A percentile compares a stretch with the other conserved stretches of the same genome.
Evolutionary conservation across 371 early-diverging fungal species (phyloP).

Genomic region (Funneliformis caledonium): DNA sequence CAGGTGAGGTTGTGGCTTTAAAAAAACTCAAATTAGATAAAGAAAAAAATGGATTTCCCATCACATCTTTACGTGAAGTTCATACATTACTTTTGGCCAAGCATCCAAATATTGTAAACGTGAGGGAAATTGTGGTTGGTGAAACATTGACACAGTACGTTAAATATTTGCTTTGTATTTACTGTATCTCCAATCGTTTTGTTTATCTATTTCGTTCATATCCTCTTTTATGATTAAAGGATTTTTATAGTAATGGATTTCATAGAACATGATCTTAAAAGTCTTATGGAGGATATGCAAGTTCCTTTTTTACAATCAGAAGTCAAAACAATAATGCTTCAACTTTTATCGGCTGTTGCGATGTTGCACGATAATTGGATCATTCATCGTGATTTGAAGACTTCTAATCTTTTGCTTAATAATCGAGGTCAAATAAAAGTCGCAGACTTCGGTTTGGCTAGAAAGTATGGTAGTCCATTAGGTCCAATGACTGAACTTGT

Average conservation of each 20-base stretch:
- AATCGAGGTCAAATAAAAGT: constrained; percentile 84
- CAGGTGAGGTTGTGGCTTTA: constrained; percentile 95
- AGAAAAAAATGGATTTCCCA: constrained; percentile 95
- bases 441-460: constrained; percentile 87
- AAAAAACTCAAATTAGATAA: constrained; percentile 97
- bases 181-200: constrained; percentile 21
- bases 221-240: constrained; percentile 54
- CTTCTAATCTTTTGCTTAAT: constrained; percentile 91
- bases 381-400: constrained; percentile 97
- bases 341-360: constrained; percentile 83
- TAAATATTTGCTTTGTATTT: neutral
- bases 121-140: constrained; percentile 90
- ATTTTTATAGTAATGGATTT: constrained; percentile 98
- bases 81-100: constrained; percentile 84
- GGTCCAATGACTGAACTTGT: constrained; percentile 84
- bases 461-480: constrained; percentile 76
- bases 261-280: constrained; percentile 93
- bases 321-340: constrained; percentile 90
- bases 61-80: constrained; percentile 92
- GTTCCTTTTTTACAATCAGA: constrained; percentile 84
- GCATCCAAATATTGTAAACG: constrained; percentile 95
- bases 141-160: constrained; percentile 73
- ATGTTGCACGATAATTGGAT: constrained; percentile 96
- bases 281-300: constrained; percentile 87
- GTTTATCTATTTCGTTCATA: no score